Evolutionary conservation across 306 rosid species (phyloP).

Genomic region (Inga oerstediana): DNA sequence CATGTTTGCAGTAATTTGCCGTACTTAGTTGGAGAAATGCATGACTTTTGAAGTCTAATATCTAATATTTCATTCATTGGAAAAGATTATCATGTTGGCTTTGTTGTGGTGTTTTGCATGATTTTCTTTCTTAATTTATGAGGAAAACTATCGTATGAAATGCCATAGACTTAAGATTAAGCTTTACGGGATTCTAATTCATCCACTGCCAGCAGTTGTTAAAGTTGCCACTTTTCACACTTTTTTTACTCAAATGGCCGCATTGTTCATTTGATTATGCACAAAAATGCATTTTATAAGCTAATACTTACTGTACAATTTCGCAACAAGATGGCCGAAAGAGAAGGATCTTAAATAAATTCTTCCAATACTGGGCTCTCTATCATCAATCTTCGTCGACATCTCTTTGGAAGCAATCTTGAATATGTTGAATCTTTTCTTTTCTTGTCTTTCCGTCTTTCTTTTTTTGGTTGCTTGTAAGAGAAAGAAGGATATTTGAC

Average conservation of each 20-base stretch:
- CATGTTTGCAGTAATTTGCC: background rate
- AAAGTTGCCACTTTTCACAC: background rate
- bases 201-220: background rate
- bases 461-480: background rate
- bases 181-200: conserved; percentile 14
- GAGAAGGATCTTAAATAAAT: conserved; percentile 4
- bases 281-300: background rate
- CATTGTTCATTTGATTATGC: background rate
- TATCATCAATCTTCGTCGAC: background rate
- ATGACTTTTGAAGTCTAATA: background rate
- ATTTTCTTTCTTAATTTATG: background rate
- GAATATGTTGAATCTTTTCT: background rate
- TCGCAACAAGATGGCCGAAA: conserved; percentile 6
- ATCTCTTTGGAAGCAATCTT: conserved; percentile 13
- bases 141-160: background rate
- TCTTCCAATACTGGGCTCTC: background rate
- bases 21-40: background rate
- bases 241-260: conserved; percentile 1
- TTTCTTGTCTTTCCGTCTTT: background rate
- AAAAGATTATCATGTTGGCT: background rate
- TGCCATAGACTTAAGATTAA: background rate
- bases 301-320: background rate
- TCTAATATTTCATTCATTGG: background rate
- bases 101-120: background rate
- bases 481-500: background rate